A percentile compares a stretch with the other conserved stretches of the same genome.
These are phyloP conservation scores for Apiotrichum brassicae DNA, from an alignment of 1,284 basidiomycete genomes.

Conservation along the genomic window DNA sequence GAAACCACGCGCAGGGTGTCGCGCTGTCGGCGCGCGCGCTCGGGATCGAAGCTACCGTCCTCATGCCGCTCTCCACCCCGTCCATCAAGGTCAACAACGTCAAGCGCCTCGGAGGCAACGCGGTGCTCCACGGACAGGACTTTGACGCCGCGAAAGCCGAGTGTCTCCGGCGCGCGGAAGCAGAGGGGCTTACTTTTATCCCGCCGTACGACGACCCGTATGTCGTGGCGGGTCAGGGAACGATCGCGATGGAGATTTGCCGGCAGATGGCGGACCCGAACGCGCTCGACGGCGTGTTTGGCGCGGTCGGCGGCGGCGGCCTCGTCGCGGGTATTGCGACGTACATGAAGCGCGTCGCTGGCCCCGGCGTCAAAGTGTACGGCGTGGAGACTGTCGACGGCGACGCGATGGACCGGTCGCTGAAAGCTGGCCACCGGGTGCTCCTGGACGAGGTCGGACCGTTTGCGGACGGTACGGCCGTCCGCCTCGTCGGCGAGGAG, in stretches of 20 bases:
- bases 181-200: constrained; percentile 78
- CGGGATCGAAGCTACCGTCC: constrained; percentile 89
- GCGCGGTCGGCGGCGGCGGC: constrained; percentile 87
- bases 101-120: constrained; percentile 84
- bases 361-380: constrained; percentile 71
- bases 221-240: constrained; percentile 96
- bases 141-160: constrained; percentile 97
- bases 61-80: constrained; percentile 95
- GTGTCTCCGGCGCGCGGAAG: constrained; percentile 73
- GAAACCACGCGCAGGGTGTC: constrained; percentile 98
- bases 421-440: constrained; percentile 70
- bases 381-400: constrained; percentile 96
- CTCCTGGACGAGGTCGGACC: constrained; percentile 86
- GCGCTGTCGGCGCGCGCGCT: constrained; percentile 84
- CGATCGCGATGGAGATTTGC: constrained; percentile 87
- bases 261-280: constrained; percentile 74
- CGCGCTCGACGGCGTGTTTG: constrained; percentile 78
- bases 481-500: constrained; percentile 92
- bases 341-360: constrained; percentile 90
- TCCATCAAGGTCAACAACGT: constrained; percentile 96
- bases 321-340: constrained; percentile 80
- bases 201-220: constrained; percentile 97
- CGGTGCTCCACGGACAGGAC: constrained; percentile 83
- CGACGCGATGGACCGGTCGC: constrained; percentile 81
- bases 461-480: constrained; percentile 98